Percentiles rank a stretch among this genome's conserved stretches.
Conservation (phyloP, 495 filamentous ascomycete species). For the Lophiotrema nucula region DNA sequence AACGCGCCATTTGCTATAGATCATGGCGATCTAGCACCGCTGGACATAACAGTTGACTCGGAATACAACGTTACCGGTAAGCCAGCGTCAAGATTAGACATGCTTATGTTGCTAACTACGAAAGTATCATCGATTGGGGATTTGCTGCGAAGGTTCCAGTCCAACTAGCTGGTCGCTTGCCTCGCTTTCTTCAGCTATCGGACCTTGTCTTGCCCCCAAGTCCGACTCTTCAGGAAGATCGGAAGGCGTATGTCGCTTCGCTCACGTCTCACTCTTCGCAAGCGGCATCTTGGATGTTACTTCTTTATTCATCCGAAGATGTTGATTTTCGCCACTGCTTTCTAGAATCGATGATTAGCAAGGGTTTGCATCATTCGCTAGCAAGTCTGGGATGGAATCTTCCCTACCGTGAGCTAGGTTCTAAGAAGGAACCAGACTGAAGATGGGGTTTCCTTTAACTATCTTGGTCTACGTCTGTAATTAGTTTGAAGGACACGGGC, state of each 20-base stretch:
- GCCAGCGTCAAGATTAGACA: not conserved
- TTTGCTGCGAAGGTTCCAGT: conserved; percentile 12
- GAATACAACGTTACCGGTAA: conserved; percentile 19
- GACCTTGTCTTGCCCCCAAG: conserved; percentile 7
- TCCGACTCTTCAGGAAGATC: conserved; percentile 9
- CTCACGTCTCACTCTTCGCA: conserved; percentile 1
- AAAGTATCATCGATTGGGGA: conserved; percentile 14
- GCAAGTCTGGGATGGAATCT: conserved; percentile 10
- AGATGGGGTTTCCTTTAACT: too few species aligned
- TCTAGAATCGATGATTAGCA: conserved; percentile 18
- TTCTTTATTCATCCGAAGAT: not conserved
- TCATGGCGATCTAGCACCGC: conserved; percentile 9
- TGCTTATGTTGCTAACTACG: not conserved
- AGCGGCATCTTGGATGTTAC: conserved; percentile 6
- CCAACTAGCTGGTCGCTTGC: conserved; percentile 11
- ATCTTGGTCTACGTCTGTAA: too few species aligned
- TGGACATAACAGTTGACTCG: conserved; percentile 9
- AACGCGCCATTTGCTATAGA: conserved; percentile 11
- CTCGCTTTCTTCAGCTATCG: conserved; percentile 11
- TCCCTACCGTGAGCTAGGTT: too few species aligned
- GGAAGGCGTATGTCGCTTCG: conserved; percentile 8
- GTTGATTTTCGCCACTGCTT: conserved; percentile 14
- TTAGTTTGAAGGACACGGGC: too few species aligned
- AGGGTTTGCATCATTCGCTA: conserved; percentile 10
- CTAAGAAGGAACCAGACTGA: too few species aligned